Evolutionary conservation across 2,329 filamentous ascomycete genomes (phyloP), one percentile per base, ranked within the genome.

Genomic region (Trichoderma brevicompactum): DNA sequence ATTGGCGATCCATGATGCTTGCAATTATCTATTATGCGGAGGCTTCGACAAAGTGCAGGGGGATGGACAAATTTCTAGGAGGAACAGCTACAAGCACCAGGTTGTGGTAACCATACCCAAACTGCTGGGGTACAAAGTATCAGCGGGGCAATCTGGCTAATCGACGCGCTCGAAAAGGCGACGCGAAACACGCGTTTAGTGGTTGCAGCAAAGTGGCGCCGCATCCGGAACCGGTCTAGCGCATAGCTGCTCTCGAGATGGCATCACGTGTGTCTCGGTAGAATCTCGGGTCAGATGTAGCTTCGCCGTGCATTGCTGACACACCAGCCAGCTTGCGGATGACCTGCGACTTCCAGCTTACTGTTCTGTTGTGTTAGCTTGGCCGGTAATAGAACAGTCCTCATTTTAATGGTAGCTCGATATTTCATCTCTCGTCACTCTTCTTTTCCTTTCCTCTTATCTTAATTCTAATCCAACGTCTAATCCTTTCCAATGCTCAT

Each of bases 1-100:
- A 93, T 80, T 92, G 91, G 73, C 89, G 87, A 84, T 99, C 94
- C 92, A 97, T 96, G 64, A 67, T 68, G 69, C 65, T 48, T 43
- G 32, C 65, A 17, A 67, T 36, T 50, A 64, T 66, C 13, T 41
- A 32, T 54, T 23, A 13, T 40, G 36, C 36, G 10, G 17, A 28
- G 15, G 19, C 36, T 15, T 49, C 2, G n/a, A 36, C 34, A 67
- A 69, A 71, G 66, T 68, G 55, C 17, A 28, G 23, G 23, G 23
- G 23, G 23, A 28, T 28, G 23, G 23, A 28, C 36, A 54, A 19
- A 28, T 54, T 54, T 54, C 52, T 17, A 38, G n/a, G 34, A 53
- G n/a, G 17, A 19, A 40, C 34, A 28, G 36, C 52, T n/a, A 41
- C 38, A 32, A 53, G 48, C 36, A 38, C 17, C 23, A 48, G 23